Percentiles rank a stretch among this genome's conserved stretches.
Conservation (phyloP, 1,284 basidiomycete genomes). For the Irpex sp. region DNA sequence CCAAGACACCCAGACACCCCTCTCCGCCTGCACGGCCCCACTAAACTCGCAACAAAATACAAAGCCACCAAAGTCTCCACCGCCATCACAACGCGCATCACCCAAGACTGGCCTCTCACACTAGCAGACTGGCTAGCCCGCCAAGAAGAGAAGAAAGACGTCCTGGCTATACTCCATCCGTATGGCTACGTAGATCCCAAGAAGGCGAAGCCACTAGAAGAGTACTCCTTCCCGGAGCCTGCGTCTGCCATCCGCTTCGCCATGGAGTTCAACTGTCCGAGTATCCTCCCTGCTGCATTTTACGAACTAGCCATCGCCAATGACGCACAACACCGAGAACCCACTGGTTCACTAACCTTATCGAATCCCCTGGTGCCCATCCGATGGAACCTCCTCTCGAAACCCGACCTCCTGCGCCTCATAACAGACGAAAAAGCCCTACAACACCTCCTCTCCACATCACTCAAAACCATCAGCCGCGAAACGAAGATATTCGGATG, state of each 20-base stretch:
- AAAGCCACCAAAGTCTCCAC: not conserved
- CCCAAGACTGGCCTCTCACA: not conserved
- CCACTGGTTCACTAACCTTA: too few relatives aligned
- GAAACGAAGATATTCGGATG: too few relatives aligned
- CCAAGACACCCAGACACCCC: not conserved
- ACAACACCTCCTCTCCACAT: not conserved
- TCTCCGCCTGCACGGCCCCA: not conserved
- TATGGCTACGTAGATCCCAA: not conserved
- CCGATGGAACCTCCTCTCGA: not conserved
- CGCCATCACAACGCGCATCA: not conserved
- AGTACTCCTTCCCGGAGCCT: not conserved
- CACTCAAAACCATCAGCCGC: too few relatives aligned
- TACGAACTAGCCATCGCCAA: not conserved
- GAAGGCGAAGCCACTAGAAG: not conserved
- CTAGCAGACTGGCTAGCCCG: not conserved
- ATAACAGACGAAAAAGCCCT: not conserved
- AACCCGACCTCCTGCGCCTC: not conserved
- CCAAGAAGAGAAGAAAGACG: not conserved
- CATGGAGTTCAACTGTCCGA: slow-evolving; percentile 2
- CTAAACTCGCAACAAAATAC: not conserved
- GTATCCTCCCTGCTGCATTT: slow-evolving; percentile 2
- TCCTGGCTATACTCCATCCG: not conserved
- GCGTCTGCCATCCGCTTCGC: slow-evolving; percentile 2
- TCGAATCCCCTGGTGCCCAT: not conserved
- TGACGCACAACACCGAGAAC: too few relatives aligned